A percentile compares a stretch with the other conserved stretches of the same genome.
These are phyloP conservation scores for Syzygium aromaticum DNA, from an alignment of 345 rosid species.

Conservation along the genomic window DNA sequence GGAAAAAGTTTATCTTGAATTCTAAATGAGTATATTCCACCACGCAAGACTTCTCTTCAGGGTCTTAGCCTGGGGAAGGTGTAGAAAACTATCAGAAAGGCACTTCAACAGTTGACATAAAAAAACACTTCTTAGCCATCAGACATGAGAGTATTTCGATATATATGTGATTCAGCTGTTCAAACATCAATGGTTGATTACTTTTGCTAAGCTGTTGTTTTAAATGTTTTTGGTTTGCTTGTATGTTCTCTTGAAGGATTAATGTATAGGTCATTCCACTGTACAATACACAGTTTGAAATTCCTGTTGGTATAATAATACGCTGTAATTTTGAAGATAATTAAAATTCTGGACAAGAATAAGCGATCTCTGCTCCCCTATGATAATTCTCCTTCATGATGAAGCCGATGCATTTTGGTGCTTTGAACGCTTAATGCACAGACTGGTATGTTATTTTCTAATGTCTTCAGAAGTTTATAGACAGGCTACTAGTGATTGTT, in stretches of 20 bases:
- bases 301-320: background rate
- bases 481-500: background rate
- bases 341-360: conserved; percentile 44
- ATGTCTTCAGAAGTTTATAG: background rate
- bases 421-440: conserved; percentile 91
- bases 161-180: background rate
- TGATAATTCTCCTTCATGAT: conserved; percentile 86
- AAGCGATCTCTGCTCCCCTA: conserved; percentile 99
- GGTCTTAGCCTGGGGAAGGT: background rate
- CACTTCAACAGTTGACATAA: background rate
- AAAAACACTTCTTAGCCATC: background rate
- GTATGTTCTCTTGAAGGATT: background rate
- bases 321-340: background rate
- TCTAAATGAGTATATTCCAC: background rate
- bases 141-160: background rate
- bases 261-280: background rate
- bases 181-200: background rate
- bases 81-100: background rate
- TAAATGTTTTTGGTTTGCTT: background rate
- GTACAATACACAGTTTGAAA: background rate
- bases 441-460: conserved; percentile 52
- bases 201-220: background rate
- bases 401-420: conserved; percentile 99
- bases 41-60: background rate
- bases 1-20: background rate